Evolutionary conservation across 2,329 filamentous ascomycete species (phyloP).

Genomic region (Epichloe baconii): DNA sequence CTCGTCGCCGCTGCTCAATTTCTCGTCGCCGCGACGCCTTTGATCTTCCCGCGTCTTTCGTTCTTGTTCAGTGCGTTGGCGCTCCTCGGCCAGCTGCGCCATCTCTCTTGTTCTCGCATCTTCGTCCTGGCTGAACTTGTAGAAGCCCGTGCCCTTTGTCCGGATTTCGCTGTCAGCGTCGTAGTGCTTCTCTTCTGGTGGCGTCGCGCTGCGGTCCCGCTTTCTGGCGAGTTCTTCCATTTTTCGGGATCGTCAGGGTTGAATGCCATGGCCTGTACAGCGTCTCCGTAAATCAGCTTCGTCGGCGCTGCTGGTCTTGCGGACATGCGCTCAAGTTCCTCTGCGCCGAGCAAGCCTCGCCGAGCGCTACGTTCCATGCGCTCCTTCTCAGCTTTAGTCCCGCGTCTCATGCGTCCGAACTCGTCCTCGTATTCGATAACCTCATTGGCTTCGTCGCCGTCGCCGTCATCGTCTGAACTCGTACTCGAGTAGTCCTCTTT

Average conservation of each 20-base stretch:
- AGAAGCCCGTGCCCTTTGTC: conserved; percentile 83
- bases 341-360: conserved; percentile 38
- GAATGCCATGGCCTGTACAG: conserved; percentile 75
- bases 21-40: conserved; percentile 43
- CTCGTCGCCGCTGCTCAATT: conserved; percentile 49
- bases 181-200: conserved; percentile 72
- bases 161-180: conserved; percentile 73
- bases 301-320: conserved; percentile 53
- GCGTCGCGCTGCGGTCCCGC: conserved; percentile 67
- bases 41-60: conserved; percentile 42
- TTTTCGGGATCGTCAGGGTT: conserved; percentile 54
- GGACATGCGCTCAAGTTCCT: conserved; percentile 55
- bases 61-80: conserved; percentile 53
- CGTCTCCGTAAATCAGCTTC: conserved; percentile 71
- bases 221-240: conserved; percentile 72
- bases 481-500: conserved; percentile 45
- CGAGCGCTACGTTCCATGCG: conserved; percentile 42
- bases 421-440: conserved; percentile 85
- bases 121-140: conserved; percentile 71
- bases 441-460: conserved; percentile 38
- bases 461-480: conserved; percentile 25
- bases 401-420: conserved; percentile 69
- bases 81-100: conserved; percentile 54
- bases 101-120: conserved; percentile 57
- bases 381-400: conserved; percentile 56